Evolutionary conservation across 345 rosid species (phyloP).

Genomic region (Melaleuca quinquenervia): DNA sequence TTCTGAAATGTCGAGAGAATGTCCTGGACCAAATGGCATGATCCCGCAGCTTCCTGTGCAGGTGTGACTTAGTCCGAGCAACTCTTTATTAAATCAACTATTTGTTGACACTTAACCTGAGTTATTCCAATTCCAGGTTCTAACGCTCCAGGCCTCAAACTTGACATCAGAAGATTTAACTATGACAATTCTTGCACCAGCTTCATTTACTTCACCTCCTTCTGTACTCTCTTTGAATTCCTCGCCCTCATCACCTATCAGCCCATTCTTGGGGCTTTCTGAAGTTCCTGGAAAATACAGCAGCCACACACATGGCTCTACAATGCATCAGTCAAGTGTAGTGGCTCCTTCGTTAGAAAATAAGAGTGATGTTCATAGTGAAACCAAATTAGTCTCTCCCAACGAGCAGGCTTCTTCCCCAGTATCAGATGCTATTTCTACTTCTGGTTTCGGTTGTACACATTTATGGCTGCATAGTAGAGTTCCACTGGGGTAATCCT

Average conservation of each 20-base stretch:
- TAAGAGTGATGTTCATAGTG: constrained; percentile 22
- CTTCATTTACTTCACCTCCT: constrained; percentile 81
- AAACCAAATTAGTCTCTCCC: constrained; percentile 17
- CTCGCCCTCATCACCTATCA: constrained; percentile 53
- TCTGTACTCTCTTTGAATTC: constrained; percentile 76
- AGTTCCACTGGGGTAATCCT: constrained; percentile 87
- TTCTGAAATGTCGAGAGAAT: constrained; percentile 61
- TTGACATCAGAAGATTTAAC: constrained; percentile 84
- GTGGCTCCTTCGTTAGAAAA: constrained; percentile 12
- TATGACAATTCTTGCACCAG: constrained; percentile 87
- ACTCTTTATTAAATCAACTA: neutral
- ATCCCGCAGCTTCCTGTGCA: constrained; percentile 84
- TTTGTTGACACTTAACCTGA: neutral
- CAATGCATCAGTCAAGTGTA: constrained; percentile 21
- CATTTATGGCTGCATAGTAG: constrained; percentile 99
- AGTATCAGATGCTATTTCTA: constrained; percentile 53
- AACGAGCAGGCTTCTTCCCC: constrained; percentile 33
- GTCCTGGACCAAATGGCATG: constrained; percentile 47
- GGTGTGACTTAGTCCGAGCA: constrained; percentile 24
- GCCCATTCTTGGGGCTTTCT: constrained; percentile 52
- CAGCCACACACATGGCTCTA: neutral
- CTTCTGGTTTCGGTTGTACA: constrained; percentile 58
- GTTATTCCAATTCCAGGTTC: constrained; percentile 38
- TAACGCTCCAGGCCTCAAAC: constrained; percentile 93
- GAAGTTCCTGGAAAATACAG: constrained; percentile 43